phyloP scores from a whole-genome alignment of 257 asterid species.

The Haberlea rhodopensis region DNA sequence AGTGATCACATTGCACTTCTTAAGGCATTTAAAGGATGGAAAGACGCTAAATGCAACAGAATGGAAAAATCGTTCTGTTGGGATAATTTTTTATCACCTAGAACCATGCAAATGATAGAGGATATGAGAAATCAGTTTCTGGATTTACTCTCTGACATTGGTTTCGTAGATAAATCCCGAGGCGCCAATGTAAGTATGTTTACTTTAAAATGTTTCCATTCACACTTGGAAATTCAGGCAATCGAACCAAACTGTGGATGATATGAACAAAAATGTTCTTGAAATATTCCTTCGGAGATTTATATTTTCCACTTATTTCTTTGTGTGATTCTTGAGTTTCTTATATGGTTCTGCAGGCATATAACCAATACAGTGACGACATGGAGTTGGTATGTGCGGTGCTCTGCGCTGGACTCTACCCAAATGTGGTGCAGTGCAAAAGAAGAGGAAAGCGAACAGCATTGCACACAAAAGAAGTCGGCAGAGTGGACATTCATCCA shows the following conservation, averaged over 20 bases:
- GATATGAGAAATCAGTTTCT: conserved; percentile 87
- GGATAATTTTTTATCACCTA: conserved; percentile 84
- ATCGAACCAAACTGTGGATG: conserved; percentile 1
- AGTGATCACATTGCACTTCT: conserved; percentile 96
- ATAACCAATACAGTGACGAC: conserved; percentile 69
- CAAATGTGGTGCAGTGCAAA: conserved; percentile 95
- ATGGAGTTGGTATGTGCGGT: conserved; percentile 92
- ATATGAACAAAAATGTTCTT: background rate
- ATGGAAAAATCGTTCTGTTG: conserved; percentile 72
- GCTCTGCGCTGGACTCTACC: conserved; percentile 95
- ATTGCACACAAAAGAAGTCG: conserved; percentile 79
- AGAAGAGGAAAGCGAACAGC: conserved; percentile 87
- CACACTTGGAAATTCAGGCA: background rate
- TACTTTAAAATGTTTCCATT: conserved; percentile 15
- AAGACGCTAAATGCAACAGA: conserved; percentile 61
- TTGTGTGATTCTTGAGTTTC: background rate
- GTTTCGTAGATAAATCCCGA: conserved; percentile 71
- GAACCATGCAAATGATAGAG: conserved; percentile 82
- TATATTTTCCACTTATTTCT: background rate
- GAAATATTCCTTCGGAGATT: background rate
- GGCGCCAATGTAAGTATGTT: conserved; percentile 53
- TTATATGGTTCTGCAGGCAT: conserved; percentile 50
- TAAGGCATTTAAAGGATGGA: conserved; percentile 96
- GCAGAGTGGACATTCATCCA: conserved; percentile 89
- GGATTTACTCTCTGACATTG: conserved; percentile 78